Conservation (phyloP, 2,329 filamentous ascomycete species). For the Raffaelea deltoideospora region DNA sequence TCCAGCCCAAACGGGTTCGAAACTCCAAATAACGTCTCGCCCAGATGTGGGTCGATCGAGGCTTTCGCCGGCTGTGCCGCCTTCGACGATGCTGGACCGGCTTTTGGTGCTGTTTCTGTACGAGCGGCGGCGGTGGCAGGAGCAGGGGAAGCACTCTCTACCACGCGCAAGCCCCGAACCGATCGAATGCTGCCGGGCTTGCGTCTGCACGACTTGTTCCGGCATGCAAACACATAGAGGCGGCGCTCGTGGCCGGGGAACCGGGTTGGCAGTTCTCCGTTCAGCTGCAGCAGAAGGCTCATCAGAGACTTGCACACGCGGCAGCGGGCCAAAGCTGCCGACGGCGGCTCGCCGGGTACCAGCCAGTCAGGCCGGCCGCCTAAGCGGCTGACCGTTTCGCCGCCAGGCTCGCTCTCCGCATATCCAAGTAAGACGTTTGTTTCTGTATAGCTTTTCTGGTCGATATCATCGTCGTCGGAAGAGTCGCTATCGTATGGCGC, state of each 20-base stretch:
- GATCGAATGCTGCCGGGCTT: conserved; percentile 70
- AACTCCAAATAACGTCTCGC: conserved; percentile 56
- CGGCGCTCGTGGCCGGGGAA: conserved; percentile 81
- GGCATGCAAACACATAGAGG: conserved; percentile 75
- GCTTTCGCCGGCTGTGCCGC: conserved; percentile 17
- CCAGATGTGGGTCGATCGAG: conserved; percentile 29
- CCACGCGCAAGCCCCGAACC: conserved; percentile 48
- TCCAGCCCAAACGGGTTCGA: conserved; percentile 24
- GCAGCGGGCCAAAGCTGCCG: conserved; percentile 66
- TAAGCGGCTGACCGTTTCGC: conserved; percentile 75
- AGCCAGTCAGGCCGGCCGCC: conserved; percentile 83
- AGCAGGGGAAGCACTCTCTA: conserved; percentile 20
- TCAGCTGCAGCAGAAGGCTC: conserved; percentile 75
- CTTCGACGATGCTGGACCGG: conserved; percentile 10
- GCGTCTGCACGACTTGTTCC: conserved; percentile 61
- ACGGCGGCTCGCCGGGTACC: conserved; percentile 53
- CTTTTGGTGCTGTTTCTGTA: conserved; percentile 20
- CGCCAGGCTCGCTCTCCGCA: conserved; percentile 52
- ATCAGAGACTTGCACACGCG: conserved; percentile 74
- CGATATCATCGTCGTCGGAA: conserved; percentile 50
- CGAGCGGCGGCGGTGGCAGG: conserved; percentile 17
- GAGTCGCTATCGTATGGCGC: conserved; percentile 77
- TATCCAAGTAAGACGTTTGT: conserved; percentile 88
- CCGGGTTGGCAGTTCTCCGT: conserved; percentile 73
- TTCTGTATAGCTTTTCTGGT: conserved; percentile 38